Base-by-base conservation (phyloP, 805 yeast species). In the Myxozyma kluyveri region DNA sequence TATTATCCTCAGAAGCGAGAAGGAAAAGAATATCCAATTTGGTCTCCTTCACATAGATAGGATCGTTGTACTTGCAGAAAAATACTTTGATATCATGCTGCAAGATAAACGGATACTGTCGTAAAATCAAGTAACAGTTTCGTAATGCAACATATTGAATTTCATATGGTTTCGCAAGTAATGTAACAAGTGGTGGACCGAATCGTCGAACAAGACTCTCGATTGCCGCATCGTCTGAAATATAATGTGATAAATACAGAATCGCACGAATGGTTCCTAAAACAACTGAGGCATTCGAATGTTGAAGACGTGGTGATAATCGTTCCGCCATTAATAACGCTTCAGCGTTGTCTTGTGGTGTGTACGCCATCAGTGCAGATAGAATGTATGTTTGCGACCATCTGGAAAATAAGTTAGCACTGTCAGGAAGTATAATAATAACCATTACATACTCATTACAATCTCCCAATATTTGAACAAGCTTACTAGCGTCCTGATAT, bases 11-110 rank as follows among this genome's bases (percentile, higher is more conserved):
- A 62, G 79, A 77, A 0, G 96, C 96, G 43, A 90, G 68, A 23
- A 87, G 73, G 61, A 88, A 89, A 52, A 90, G 80, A 59, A 91
- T 84, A 65, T 90, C 97, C 42, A 90, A 70, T 65, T 91, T 90
- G n/a, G 96, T 93, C 64, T 90, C 95, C 68, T 90, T 90, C 62
- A 91, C 82, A 67, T 87, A 91, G n/a, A 87, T 81, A 1, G 96
- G 95, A 66, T 89, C 96, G 65, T 86, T 87, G 66, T 82, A 88
- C 54, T 81, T 82, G 69, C 93, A 84, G 68, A 88, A 89, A 65
- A 90, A 88, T 70, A 81, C 79, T 47, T 81, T 79, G n/a, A 87
- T 88, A 56, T 86, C 93, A 48, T 86, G 72, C 37, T 48, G 57
- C 37, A 82, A 68, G 50, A 88, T 70, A 21, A 77, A 74, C 10